Conservation (phyloP, 176 grass and related monocot genomes). For the Chrysopogon serrulatus region DNA sequence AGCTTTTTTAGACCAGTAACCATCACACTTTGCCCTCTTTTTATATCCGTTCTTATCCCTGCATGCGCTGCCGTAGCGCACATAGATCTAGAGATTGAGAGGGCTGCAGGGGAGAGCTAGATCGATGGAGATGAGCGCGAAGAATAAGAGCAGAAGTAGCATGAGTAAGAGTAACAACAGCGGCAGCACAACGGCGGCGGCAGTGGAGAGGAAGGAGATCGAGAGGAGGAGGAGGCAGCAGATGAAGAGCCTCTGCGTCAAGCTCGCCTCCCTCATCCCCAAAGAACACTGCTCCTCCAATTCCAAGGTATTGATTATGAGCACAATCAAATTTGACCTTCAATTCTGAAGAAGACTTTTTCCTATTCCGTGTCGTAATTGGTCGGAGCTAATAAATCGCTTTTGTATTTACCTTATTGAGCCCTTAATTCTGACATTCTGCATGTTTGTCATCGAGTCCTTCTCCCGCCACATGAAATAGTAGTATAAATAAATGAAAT, state of each 20-base stretch:
- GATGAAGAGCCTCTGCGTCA: slow-evolving; percentile 62
- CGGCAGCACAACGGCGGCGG: not conserved
- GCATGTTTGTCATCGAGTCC: no score
- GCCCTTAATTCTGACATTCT: no score
- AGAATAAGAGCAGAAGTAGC: not conserved
- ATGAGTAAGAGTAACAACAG: not conserved
- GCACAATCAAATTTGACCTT: no score
- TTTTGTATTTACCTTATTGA: no score
- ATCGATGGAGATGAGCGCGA: not conserved
- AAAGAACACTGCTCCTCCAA: slow-evolving; percentile 36
- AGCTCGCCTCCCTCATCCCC: slow-evolving; percentile 70
- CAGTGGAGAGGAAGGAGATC: slow-evolving; percentile 56
- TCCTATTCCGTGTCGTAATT: no score
- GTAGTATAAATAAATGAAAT: no score
- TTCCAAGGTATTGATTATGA: no score
- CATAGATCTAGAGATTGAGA: not conserved
- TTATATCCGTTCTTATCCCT: not conserved
- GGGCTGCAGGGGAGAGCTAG: not conserved
- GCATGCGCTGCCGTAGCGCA: not conserved
- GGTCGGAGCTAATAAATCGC: no score
- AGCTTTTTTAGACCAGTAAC: not conserved
- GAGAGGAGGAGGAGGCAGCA: slow-evolving; percentile 65
- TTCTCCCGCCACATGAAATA: no score
- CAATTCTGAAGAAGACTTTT: no score
- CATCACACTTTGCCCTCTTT: not conserved